Evolutionary conservation across 257 asterid genomes (phyloP).

Genomic region (Solanum pennellii): DNA sequence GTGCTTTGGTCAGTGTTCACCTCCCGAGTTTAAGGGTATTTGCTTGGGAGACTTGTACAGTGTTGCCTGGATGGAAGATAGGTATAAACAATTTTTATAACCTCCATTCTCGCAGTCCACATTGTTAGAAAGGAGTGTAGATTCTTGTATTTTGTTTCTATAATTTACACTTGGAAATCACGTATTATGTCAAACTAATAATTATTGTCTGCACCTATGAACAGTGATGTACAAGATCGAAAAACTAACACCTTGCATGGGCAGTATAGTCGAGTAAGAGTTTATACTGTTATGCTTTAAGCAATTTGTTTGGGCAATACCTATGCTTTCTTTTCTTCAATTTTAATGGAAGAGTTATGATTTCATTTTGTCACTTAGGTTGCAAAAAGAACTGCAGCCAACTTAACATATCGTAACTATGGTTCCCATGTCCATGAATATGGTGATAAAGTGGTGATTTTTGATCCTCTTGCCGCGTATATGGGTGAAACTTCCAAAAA

Average conservation of each 20-base stretch:
- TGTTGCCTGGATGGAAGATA: constrained; percentile 96
- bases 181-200: not conserved
- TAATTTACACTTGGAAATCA: not conserved
- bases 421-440: not conserved
- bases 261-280: not conserved
- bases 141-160: not conserved
- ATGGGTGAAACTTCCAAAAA: not conserved
- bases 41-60: constrained; percentile 73
- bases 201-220: not conserved
- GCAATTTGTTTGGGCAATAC: not conserved
- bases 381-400: not conserved
- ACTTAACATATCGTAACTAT: not conserved
- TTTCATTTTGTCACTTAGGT: constrained; percentile 25
- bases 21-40: not conserved
- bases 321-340: not conserved
- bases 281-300: not conserved
- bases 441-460: not conserved
- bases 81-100: constrained; percentile 20
- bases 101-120: not conserved
- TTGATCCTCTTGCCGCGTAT: not conserved
- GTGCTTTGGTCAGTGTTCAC: constrained; percentile 28
- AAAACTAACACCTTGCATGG: not conserved
- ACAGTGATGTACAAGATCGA: not conserved
- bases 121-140: not conserved
- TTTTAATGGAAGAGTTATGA: not conserved